Percentiles rank a stretch among this genome's conserved stretches.
Conservation (phyloP, 257 asterid species). For the Rubia yunnanensis region DNA sequence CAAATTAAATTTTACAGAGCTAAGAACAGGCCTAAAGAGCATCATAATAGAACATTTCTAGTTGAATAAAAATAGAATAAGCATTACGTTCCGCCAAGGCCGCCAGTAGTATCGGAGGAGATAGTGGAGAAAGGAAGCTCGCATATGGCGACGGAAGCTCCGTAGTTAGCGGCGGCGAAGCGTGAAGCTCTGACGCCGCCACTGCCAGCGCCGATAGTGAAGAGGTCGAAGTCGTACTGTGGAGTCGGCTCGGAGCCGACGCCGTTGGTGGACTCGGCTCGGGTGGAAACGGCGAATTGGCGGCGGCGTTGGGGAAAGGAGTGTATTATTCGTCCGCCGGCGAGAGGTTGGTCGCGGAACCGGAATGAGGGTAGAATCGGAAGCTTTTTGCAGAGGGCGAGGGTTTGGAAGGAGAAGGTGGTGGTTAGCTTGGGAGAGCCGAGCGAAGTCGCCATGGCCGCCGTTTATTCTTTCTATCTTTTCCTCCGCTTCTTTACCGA, state of each 20-base stretch:
- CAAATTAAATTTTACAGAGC: no score
- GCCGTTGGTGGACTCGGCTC: slow-evolving; percentile 49
- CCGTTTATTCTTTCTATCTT: background rate
- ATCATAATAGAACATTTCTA: background rate
- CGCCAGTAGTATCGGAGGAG: slow-evolving; percentile 83
- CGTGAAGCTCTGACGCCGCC: slow-evolving; percentile 99
- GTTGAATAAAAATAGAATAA: background rate
- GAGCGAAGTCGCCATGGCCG: slow-evolving; percentile 48
- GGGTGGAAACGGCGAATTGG: slow-evolving; percentile 34
- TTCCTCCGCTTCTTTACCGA: background rate
- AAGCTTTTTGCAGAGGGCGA: slow-evolving; percentile 27
- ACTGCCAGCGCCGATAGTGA: slow-evolving; percentile 95
- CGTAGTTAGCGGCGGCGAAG: slow-evolving; percentile 80
- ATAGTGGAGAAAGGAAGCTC: slow-evolving; percentile 88
- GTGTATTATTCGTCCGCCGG: slow-evolving; percentile 8
- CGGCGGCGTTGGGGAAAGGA: slow-evolving; percentile 27
- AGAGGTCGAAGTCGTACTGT: slow-evolving; percentile 74
- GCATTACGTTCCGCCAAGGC: slow-evolving; percentile 94
- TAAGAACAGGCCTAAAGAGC: no score
- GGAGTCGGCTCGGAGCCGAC: slow-evolving; percentile 37
- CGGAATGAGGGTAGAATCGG: slow-evolving; percentile 28
- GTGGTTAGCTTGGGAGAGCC: slow-evolving; percentile 50
- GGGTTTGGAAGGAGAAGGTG: slow-evolving; percentile 32
- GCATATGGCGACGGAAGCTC: slow-evolving; percentile 89
- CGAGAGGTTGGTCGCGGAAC: slow-evolving; percentile 12